A percentile compares a stretch with the other conserved stretches of the same genome.
Evolutionary conservation across 768 basidiomycete species (phyloP).

Genomic region (Suillus alpinus): DNA sequence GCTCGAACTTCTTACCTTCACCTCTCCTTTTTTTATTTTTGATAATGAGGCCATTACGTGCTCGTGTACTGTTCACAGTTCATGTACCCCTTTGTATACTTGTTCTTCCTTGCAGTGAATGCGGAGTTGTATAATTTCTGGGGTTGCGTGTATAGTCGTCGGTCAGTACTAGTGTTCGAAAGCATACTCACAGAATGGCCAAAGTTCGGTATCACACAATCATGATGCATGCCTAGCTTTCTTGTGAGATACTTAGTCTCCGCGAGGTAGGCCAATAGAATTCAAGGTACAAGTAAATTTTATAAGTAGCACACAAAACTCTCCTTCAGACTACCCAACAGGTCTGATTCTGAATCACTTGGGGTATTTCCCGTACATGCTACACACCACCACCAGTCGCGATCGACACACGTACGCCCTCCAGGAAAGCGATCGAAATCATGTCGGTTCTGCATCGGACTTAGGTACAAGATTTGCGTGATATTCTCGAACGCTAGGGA

Average conservation of each 20-base stretch:
- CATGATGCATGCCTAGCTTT: too few species aligned
- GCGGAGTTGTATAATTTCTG: not conserved
- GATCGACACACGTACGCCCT: not conserved
- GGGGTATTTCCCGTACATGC: not conserved
- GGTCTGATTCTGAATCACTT: too few species aligned
- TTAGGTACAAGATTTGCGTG: not conserved
- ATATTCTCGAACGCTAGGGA: not conserved
- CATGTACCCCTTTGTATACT: not conserved
- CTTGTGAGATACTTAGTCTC: too few species aligned
- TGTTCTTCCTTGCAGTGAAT: not conserved
- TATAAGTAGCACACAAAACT: too few species aligned
- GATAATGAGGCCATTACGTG: not conserved
- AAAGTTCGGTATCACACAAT: too few species aligned
- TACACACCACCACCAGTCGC: not conserved
- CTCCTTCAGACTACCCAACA: too few species aligned
- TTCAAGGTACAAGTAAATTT: not conserved
- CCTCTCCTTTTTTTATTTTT: not conserved
- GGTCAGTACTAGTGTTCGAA: too few species aligned
- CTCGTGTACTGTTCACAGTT: not conserved
- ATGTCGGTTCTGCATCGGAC: not conserved
- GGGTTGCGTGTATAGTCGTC: not conserved
- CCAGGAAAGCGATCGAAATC: not conserved
- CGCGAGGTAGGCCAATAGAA: too few species aligned
- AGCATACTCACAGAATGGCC: too few species aligned
- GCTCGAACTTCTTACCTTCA: not conserved